phyloP scores from a whole-genome alignment of 2,329 filamentous ascomycete species.

The Phialemonium atrogriseum region DNA sequence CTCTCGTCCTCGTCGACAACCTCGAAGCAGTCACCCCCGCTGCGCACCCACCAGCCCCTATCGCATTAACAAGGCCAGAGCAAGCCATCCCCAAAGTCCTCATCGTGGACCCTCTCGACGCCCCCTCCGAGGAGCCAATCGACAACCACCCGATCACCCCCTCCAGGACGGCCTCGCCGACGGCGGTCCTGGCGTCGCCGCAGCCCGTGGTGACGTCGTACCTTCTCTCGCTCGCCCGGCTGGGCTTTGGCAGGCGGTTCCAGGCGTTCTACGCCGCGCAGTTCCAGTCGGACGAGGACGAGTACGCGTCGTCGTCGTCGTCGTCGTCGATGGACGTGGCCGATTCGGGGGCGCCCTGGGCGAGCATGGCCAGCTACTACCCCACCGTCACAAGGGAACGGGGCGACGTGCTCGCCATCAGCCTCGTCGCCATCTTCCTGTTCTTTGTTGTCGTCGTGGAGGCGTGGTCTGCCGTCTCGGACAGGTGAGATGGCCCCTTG shows the following conservation, averaged over 20 bases:
- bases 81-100: slow-evolving; percentile 3
- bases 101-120: slow-evolving; percentile 1
- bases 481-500: slow-evolving; percentile 19
- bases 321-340: not conserved
- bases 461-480: slow-evolving; percentile 11
- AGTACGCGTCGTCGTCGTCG: too few species aligned
- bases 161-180: slow-evolving; percentile 8
- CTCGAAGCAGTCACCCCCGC: slow-evolving; percentile 5
- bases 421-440: slow-evolving; percentile 19
- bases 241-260: too few species aligned
- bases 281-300: slow-evolving; percentile 1
- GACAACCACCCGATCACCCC: slow-evolving; percentile 17
- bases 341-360: not conserved
- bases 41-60: slow-evolving; percentile 4
- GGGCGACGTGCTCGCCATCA: slow-evolving; percentile 21
- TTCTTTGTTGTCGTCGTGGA: slow-evolving; percentile 20
- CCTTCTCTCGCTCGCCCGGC: slow-evolving; percentile 8
- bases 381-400: slow-evolving; percentile 12
- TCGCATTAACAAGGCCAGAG: slow-evolving; percentile 2
- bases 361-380: slow-evolving; percentile 12
- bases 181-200: slow-evolving; percentile 12
- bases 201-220: slow-evolving; percentile 10
- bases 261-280: too few species aligned
- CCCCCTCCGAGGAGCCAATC: slow-evolving; percentile 8
- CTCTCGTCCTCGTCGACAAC: slow-evolving; percentile 3